A percentile compares a stretch with the other conserved stretches of the same genome.
Conservation (phyloP, 139 green algal genomes). For the Chlorella sp. region DNA sequence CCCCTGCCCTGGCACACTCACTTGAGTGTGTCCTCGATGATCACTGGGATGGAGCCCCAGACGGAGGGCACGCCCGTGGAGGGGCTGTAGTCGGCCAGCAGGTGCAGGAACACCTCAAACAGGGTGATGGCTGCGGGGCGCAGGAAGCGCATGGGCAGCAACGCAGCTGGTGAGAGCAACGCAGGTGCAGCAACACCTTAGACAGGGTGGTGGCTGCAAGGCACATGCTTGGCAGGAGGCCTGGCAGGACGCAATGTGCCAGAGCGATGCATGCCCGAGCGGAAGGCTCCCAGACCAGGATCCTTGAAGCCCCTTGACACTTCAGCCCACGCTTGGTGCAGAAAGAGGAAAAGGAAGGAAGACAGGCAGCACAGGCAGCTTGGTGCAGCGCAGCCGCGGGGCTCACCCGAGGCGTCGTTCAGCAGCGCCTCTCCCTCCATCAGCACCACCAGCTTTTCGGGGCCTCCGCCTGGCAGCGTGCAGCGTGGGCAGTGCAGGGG, state of each 20-base stretch:
- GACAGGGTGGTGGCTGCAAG: slow-evolving; percentile 80
- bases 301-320: too few relatives aligned
- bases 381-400: not conserved
- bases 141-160: not conserved
- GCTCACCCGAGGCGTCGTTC: slow-evolving; percentile 76
- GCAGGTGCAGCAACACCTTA: slow-evolving; percentile 30
- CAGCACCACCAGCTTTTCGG: slow-evolving; percentile 72
- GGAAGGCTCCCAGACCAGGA: too few relatives aligned
- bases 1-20: too few relatives aligned
- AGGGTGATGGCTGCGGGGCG: slow-evolving; percentile 70
- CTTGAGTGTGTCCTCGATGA: slow-evolving; percentile 44
- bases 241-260: not conserved
- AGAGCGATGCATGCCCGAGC: too few relatives aligned
- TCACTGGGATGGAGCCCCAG: slow-evolving; percentile 38
- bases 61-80: slow-evolving; percentile 22
- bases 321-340: too few relatives aligned
- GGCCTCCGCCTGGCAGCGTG: slow-evolving; percentile 69
- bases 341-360: too few relatives aligned
- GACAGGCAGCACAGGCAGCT: too few relatives aligned
- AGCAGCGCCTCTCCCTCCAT: slow-evolving; percentile 90
- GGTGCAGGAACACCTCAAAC: slow-evolving; percentile 80
- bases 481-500: too few relatives aligned
- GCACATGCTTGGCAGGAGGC: not conserved
- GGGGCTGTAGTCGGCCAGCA: slow-evolving; percentile 43
- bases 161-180: not conserved